phyloP scores from a whole-genome alignment of 1,284 basidiomycete species.

The Taiwanofungus camphoratus region DNA sequence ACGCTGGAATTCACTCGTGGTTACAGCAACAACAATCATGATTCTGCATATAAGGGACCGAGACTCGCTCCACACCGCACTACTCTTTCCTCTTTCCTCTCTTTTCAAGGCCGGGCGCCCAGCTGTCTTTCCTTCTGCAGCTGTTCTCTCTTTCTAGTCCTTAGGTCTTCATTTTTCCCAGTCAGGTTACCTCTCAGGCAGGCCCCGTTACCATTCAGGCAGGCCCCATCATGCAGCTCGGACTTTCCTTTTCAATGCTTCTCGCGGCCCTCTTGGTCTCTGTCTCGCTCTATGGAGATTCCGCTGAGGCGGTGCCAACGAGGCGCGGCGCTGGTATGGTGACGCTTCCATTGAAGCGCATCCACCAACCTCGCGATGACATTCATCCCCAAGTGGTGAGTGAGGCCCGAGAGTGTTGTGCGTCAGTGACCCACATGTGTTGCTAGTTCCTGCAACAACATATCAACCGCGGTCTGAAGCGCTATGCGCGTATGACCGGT shows the following conservation, averaged over 20 bases:
- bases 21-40: constrained; percentile 2
- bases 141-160: constrained; percentile 21
- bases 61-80: constrained; percentile 12
- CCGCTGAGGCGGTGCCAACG: constrained; percentile 38
- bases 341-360: constrained; percentile 52
- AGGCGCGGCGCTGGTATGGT: constrained; percentile 36
- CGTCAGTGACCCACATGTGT: not conserved
- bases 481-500: constrained; percentile 66
- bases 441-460: constrained; percentile 72
- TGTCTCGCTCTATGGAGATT: constrained; percentile 30
- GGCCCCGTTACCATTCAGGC: constrained; percentile 23
- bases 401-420: constrained; percentile 9
- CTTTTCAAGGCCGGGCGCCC: constrained; percentile 27
- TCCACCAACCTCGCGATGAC: constrained; percentile 34
- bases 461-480: constrained; percentile 59
- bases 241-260: constrained; percentile 44
- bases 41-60: constrained; percentile 4
- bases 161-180: constrained; percentile 22
- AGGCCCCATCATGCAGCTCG: constrained; percentile 44
- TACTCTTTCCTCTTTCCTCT: constrained; percentile 7
- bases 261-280: constrained; percentile 47
- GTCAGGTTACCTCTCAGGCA: constrained; percentile 23
- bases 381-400: constrained; percentile 62
- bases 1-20: not conserved
- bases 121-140: constrained; percentile 16